These are phyloP conservation scores for Bremia lactucae DNA, from an alignment of 352 stramenopile species.

Conservation along the genomic window DNA sequence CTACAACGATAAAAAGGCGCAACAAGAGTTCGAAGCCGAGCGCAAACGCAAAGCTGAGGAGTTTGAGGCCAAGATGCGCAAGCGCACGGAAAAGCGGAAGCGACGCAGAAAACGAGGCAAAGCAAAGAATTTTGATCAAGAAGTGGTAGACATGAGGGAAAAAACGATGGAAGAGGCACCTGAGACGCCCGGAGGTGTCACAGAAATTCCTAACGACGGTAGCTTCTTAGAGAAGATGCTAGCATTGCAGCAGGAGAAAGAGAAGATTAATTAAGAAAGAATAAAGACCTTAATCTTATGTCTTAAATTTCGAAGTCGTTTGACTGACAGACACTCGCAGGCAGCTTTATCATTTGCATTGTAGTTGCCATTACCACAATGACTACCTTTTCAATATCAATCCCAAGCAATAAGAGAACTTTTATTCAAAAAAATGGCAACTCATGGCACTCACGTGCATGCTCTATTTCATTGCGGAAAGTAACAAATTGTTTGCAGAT, in stretches of 20 bases:
- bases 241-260: slow-evolving; percentile 40
- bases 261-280: slow-evolving; percentile 12
- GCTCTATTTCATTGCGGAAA: slow-evolving; percentile 23
- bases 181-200: slow-evolving; percentile 58
- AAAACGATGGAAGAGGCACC: slow-evolving; percentile 16
- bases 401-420: no score
- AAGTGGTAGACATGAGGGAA: slow-evolving; percentile 14
- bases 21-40: slow-evolving; percentile 57
- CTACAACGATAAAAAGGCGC: slow-evolving; percentile 50
- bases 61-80: slow-evolving; percentile 54
- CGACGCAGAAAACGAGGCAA: slow-evolving; percentile 67
- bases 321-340: no score
- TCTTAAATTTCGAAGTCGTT: no score
- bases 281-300: slow-evolving; percentile 5
- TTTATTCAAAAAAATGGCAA: no score
- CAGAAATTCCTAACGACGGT: slow-evolving; percentile 72
- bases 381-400: no score
- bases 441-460: no score
- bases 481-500: slow-evolving; percentile 12
- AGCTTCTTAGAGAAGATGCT: slow-evolving; percentile 73
- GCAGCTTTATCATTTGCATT: no score
- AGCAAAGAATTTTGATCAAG: slow-evolving; percentile 23
- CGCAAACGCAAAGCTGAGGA: slow-evolving; percentile 56
- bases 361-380: no score
- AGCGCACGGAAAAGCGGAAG: slow-evolving; percentile 68